These are phyloP conservation scores for Trebouxia sp. DNA, from an alignment of 139 green algal species.

Conservation along the genomic window DNA sequence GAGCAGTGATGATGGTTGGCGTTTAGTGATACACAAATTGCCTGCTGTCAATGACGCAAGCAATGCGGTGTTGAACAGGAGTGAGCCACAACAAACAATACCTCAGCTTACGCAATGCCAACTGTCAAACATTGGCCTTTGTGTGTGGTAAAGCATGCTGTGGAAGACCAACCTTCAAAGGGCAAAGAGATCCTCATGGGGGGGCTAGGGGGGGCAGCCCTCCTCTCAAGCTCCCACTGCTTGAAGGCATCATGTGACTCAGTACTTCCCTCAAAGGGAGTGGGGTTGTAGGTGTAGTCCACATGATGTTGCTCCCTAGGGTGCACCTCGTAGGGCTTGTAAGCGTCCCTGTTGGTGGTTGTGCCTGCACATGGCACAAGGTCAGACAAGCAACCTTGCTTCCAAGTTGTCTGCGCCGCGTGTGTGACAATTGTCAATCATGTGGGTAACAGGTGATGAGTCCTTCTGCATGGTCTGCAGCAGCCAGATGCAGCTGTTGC, in stretches of 20 bases:
- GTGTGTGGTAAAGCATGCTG: neutral
- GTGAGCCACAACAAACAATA: too few relatives aligned
- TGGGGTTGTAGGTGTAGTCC: constrained; percentile 37
- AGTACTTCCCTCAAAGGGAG: constrained; percentile 41
- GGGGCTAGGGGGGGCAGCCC: neutral
- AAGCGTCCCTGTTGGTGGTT: constrained; percentile 46
- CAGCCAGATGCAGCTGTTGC: too few relatives aligned
- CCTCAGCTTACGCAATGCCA: too few relatives aligned
- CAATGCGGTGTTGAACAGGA: neutral
- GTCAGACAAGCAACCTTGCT: constrained; percentile 30
- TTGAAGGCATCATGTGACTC: constrained; percentile 53
- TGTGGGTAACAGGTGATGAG: too few relatives aligned
- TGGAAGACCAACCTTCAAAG: constrained; percentile 29
- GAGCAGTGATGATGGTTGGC: too few relatives aligned
- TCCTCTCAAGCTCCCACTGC: constrained; percentile 53
- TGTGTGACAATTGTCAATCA: too few relatives aligned
- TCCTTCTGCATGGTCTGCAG: too few relatives aligned
- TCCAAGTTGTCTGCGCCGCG: too few relatives aligned
- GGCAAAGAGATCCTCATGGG: constrained; percentile 28
- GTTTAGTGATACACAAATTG: too few relatives aligned
- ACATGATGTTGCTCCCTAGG: constrained; percentile 27
- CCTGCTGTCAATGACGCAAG: too few relatives aligned
- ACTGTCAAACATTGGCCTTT: too few relatives aligned
- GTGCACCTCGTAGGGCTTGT: constrained; percentile 58
- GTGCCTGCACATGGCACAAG: constrained; percentile 35